Evolutionary conservation across 148 eudicot species (phyloP), one percentile per base, ranked within the genome.

Genomic region (Tetragonia tetragonoides): DNA sequence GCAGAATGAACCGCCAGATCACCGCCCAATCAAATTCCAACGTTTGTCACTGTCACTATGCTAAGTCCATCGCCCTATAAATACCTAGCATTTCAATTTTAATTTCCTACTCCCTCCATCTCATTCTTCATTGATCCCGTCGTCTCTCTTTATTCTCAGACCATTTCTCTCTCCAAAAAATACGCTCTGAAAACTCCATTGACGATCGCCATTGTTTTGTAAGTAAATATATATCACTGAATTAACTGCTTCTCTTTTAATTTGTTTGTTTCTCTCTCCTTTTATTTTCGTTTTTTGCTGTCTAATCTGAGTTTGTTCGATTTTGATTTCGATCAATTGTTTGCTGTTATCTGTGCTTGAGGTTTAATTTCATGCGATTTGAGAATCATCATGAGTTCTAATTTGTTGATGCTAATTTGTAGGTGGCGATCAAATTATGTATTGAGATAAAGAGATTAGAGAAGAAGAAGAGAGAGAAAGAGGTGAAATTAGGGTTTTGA

Each of bases 121-220:
- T 7, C 17, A 24, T 77, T 14, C 10, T 49, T 49, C 34, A 28
- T 49, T 14, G 11, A 3, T 14, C 51, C 34, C 34, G 3, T 38
- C 81, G 34, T 34, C 53, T 64, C 66, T 28, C 34, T 28, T 28
- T 28, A 28, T 28, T 28, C 46, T 53, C 76, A 28, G 34, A 28
- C 57, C 24, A 20, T 37, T 28, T 39, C 53, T 41, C 44, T 66
- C 24, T n/a, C 54, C 6, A 72, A 78, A 42, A 42, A 54, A 57
- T 39, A 15, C 77, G 71, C 70, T 54, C 77, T 65, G 2, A 70
- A 68, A 8, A 57, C 15, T 76, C 71, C 63, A 51, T 61, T 75
- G 62, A 51, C 49, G n/a, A 46, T 38, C 34, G 15, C 51, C 34
- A 28, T 28, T 28, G 1, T 54, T 76, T 53, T 14, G 54, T 70